phyloP scores from a whole-genome alignment of 2,329 filamentous ascomycete species.

The Hortaea werneckii region DNA sequence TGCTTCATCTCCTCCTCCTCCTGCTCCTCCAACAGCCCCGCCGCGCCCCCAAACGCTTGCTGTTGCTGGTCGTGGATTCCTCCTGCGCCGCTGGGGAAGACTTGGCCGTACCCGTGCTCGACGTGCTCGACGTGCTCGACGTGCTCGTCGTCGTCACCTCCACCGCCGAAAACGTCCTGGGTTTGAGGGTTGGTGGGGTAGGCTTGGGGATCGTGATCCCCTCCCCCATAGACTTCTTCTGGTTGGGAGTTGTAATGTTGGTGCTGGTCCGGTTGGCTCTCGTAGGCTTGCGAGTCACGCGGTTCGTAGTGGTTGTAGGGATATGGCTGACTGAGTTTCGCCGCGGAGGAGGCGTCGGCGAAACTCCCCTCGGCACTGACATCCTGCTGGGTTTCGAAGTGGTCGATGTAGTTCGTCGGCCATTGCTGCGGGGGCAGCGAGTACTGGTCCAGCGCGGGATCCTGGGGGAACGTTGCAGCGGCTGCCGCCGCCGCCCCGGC shows the following conservation, averaged over 20 bases:
- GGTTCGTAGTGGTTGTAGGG: no score
- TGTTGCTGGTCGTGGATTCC: neutral
- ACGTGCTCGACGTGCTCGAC: conserved; percentile 2
- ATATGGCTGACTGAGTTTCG: neutral
- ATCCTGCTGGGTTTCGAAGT: conserved; percentile 7
- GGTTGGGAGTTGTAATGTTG: neutral
- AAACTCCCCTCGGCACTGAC: conserved; percentile 2
- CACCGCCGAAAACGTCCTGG: no score
- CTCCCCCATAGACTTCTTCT: no score
- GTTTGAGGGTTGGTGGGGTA: no score
- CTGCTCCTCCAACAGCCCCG: conserved; percentile 4
- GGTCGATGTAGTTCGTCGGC: conserved; percentile 9
- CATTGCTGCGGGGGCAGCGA: conserved; percentile 6
- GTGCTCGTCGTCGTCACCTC: no score
- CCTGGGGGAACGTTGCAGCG: conserved; percentile 10
- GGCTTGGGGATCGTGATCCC: no score
- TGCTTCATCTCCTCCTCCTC: conserved; percentile 7
- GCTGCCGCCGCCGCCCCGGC: neutral
- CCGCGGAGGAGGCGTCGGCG: conserved; percentile 1
- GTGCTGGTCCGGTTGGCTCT: neutral
- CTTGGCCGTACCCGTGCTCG: neutral
- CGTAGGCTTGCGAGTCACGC: no score
- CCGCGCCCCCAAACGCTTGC: conserved; percentile 14
- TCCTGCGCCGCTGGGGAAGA: neutral
- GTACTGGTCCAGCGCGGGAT: conserved; percentile 16